Evolutionary conservation across 148 eudicot species (phyloP), one percentile per base, ranked within the genome.

Genomic region (Rhododendron molle): DNA sequence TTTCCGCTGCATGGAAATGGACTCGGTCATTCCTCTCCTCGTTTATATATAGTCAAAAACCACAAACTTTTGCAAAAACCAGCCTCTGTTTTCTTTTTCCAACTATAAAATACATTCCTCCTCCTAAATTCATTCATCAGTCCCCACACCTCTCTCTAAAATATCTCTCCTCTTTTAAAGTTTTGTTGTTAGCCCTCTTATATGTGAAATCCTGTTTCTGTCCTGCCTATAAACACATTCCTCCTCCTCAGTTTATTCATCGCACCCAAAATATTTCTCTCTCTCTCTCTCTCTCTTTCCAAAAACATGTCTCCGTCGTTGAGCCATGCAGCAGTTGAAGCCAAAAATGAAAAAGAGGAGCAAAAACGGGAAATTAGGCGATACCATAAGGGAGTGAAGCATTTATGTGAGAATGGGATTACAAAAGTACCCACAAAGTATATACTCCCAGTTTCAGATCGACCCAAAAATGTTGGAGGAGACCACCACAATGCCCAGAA

Each of bases 331-430:
- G 76, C 7, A 74, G n/a, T 23, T 26, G 87, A 86, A 36, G 60
- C 65, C 23, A 47, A 74, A 13, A 40, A 44, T 2, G 47, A 12
- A 86, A 89, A 85, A 67, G n/a, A 56, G 9, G 91, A 83, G 79
- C 8, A 34, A 21, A 40, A 58, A 10, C 28, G 1, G 43, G 65
- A 52, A 20, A 32, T 0, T 44, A 49, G 69, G 23, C 52, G 88
- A 49, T 91, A 90, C 87, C 88, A 92, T 58, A 92, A 96, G 88
- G 98, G 98, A 73, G 98, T 96, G 44, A 94, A 90, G 82, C 93
- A 91, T 84, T 85, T 96, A 72, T 88, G 86, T 13, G 98, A 94
- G 40, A 92, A 82, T 81, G 98, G 96, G 18, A 87, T 96, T 4
- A 81, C 85, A 46, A 91, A 87, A 83, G 88, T 96, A 50, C 98